These are phyloP conservation scores for Nicotiana rustica DNA, from an alignment of 305 asterid genomes.

Conservation along the genomic window DNA sequence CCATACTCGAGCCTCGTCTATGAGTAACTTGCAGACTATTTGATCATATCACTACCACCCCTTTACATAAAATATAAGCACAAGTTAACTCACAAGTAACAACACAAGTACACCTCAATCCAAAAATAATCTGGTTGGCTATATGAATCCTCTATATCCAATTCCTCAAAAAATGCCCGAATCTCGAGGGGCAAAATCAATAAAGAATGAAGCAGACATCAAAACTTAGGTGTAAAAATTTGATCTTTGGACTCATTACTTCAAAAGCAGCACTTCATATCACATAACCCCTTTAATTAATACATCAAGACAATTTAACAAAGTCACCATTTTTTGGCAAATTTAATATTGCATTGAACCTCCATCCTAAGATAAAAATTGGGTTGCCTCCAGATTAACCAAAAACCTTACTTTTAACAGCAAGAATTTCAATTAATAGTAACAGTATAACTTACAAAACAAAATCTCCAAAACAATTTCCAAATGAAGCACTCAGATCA, in stretches of 20 bases:
- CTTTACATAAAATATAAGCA: neutral
- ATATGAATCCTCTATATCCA: slow-evolving; percentile 18
- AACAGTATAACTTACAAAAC: neutral
- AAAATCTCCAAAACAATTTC: neutral
- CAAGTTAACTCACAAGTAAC: neutral
- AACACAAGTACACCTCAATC: neutral
- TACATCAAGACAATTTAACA: slow-evolving; percentile 2
- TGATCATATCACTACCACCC: neutral
- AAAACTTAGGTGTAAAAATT: neutral
- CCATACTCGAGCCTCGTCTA: too few relatives aligned
- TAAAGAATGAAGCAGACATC: neutral
- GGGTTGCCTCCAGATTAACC: neutral
- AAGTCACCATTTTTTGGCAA: neutral
- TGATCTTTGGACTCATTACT: neutral
- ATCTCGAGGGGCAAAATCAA: neutral
- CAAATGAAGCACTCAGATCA: slow-evolving; percentile 13
- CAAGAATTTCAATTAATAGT: neutral
- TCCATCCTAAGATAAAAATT: neutral
- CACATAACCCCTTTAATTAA: neutral
- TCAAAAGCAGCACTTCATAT: neutral
- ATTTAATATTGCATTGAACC: neutral
- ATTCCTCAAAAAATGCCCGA: neutral
- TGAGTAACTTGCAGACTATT: neutral
- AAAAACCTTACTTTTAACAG: neutral
- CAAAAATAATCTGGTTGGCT: neutral